Evolutionary conservation across 805 yeast genomes (phyloP).

Genomic region (Isabelozyma gotoi): DNA sequence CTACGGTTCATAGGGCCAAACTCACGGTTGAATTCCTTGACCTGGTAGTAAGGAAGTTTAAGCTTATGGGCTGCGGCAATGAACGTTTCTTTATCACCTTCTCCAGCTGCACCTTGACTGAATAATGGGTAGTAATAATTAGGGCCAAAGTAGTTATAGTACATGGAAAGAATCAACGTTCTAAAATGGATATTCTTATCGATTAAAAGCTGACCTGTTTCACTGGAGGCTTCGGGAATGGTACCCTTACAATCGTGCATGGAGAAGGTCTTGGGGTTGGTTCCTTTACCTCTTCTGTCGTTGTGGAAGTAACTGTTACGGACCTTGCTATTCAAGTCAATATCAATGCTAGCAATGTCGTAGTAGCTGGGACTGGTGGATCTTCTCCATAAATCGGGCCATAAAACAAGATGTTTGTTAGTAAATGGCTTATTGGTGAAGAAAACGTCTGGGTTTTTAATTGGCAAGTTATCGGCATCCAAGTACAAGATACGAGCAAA

Average conservation of each 20-base stretch:
- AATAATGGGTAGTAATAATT: conserved; percentile 36
- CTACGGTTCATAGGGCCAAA: conserved; percentile 30
- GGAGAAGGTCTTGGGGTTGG: conserved; percentile 10
- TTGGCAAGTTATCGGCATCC: conserved; percentile 41
- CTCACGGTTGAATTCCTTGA: conserved; percentile 34
- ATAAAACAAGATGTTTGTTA: conserved; percentile 25
- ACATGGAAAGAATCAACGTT: conserved; percentile 33
- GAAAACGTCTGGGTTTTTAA: conserved; percentile 34
- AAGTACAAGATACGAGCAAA: conserved; percentile 34
- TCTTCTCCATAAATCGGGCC: conserved; percentile 46
- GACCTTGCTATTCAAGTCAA: conserved; percentile 16
- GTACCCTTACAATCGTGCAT: conserved; percentile 30
- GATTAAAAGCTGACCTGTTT: conserved; percentile 40
- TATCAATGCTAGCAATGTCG: conserved; percentile 28
- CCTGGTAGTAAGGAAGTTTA: conserved; percentile 36
- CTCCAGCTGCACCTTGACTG: conserved; percentile 43
- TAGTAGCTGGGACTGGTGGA: conserved; percentile 37
- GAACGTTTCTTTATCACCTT: conserved; percentile 44
- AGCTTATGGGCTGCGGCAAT: conserved; percentile 42
- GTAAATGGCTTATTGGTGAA: conserved; percentile 34
- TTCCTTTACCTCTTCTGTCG: conserved; percentile 22
- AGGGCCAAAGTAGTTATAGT: conserved; percentile 39
- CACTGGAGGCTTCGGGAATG: conserved; percentile 38
- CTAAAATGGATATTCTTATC: conserved; percentile 29
- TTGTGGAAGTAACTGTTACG: conserved; percentile 27